phyloP scores from a whole-genome alignment of 2,329 filamentous ascomycete genomes.

The Zymoseptoria passerinii region DNA sequence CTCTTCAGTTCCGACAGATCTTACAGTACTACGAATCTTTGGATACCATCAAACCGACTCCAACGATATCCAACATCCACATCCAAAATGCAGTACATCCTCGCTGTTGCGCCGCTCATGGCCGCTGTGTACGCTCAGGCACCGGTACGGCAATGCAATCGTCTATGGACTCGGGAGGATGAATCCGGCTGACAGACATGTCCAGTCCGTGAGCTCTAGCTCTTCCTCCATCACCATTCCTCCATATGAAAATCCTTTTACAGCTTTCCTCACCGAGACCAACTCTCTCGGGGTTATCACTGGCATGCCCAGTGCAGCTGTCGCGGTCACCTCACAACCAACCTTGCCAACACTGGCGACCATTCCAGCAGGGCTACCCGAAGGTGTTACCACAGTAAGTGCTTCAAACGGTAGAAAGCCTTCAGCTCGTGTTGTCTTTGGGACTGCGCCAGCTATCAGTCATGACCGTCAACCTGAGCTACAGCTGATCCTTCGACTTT shows the following conservation, averaged over 20 bases:
- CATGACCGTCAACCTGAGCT: neutral
- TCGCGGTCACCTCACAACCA: constrained; percentile 19
- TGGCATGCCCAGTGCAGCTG: constrained; percentile 36
- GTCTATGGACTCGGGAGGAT: neutral
- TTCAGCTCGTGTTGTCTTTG: constrained; percentile 16
- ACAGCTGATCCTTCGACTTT: neutral
- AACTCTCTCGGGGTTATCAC: constrained; percentile 44
- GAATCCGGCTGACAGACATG: constrained; percentile 3
- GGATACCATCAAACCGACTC: constrained; percentile 4
- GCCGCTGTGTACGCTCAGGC: constrained; percentile 35
- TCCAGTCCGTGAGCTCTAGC: constrained; percentile 10
- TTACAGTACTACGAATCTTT: neutral
- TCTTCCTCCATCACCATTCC: constrained; percentile 17
- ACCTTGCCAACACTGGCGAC: constrained; percentile 22
- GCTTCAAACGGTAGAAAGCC: neutral
- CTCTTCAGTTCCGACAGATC: neutral
- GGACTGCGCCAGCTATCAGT: neutral
- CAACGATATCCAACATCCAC: neutral
- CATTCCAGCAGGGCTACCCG: constrained; percentile 36
- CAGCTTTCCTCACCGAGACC: no score
- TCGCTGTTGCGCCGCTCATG: constrained; percentile 37
- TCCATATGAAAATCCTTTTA: constrained; percentile 39
- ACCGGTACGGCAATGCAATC: constrained; percentile 11
- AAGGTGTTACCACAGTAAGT: neutral
- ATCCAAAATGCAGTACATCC: constrained; percentile 39